These are phyloP conservation scores for Lachancea kluyveri DNA, from an alignment of 805 yeast genomes.

Conservation along the genomic window DNA sequence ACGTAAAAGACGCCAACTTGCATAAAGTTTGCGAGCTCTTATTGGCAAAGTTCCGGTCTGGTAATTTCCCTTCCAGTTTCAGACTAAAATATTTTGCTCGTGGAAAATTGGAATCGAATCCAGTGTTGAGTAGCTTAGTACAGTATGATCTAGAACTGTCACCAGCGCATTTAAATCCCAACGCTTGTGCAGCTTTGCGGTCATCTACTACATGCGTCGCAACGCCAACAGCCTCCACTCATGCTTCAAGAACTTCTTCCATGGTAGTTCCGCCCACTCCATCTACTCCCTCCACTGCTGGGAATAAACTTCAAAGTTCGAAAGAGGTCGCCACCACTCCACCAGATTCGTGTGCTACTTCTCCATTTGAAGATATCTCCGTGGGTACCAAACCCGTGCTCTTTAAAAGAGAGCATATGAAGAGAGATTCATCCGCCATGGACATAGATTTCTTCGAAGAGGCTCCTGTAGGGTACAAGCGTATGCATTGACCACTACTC, in stretches of 20 bases:
- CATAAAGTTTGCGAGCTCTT: conserved; percentile 9
- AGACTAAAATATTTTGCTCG: conserved; percentile 24
- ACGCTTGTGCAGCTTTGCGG: too few species aligned
- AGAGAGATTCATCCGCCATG: conserved; percentile 23
- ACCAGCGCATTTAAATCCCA: too few species aligned
- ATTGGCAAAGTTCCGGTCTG: conserved; percentile 3
- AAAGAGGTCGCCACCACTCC: conserved; percentile 3
- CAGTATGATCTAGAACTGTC: conserved; percentile 4
- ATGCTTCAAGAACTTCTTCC: conserved; percentile 1
- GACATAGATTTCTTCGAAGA: conserved; percentile 22
- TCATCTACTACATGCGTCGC: too few species aligned
- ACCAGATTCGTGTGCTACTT: conserved; percentile 12
- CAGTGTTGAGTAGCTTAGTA: conserved; percentile 5
- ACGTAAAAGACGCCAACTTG: conserved; percentile 39
- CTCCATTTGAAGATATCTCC: conserved; percentile 12
- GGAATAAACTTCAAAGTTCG: conserved; percentile 6
- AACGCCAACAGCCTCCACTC: too few species aligned
- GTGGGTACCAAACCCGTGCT: conserved; percentile 4
- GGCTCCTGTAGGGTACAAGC: conserved; percentile 5
- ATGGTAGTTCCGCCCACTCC: conserved; percentile 12
- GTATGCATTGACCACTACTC: too few species aligned
- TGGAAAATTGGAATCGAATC: conserved; percentile 6
- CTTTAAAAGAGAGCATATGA: conserved; percentile 12
- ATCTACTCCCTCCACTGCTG: conserved; percentile 10
- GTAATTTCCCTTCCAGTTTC: conserved; percentile 27